Conservation (phyloP, 257 asterid genomes). For the Orobanche coerulescens region DNA sequence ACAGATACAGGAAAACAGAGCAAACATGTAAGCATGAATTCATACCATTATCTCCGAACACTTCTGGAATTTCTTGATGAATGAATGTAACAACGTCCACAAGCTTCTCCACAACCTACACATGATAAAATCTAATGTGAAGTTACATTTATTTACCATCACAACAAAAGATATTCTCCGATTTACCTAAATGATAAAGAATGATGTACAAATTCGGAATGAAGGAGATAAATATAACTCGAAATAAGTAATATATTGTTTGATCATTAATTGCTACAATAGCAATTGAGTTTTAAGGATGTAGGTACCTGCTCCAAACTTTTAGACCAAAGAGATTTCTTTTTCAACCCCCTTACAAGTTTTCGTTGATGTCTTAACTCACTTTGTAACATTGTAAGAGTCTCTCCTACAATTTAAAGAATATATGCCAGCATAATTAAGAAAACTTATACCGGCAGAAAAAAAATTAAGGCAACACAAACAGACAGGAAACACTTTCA, state of each 20-base stretch:
- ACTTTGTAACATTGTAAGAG: slow-evolving; percentile 63
- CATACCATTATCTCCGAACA: slow-evolving; percentile 73
- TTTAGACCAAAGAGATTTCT: slow-evolving; percentile 97
- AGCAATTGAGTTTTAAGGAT: slow-evolving; percentile 14
- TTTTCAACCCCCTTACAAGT: slow-evolving; percentile 75
- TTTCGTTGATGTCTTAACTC: slow-evolving; percentile 93
- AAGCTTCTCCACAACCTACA: slow-evolving; percentile 91
- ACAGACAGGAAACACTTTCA: not conserved
- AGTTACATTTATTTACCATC: slow-evolving; percentile 1
- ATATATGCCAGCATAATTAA: slow-evolving; percentile 6
- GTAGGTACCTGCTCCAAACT: slow-evolving; percentile 95
- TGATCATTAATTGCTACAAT: not conserved
- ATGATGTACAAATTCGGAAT: not conserved
- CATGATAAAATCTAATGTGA: slow-evolving; percentile 16
- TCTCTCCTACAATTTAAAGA: slow-evolving; percentile 55
- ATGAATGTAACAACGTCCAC: slow-evolving; percentile 84
- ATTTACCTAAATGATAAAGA: not conserved
- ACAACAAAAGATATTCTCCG: not conserved
- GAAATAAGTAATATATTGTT: not conserved
- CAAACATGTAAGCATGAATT: not conserved
- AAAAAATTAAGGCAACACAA: not conserved
- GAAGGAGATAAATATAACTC: not conserved
- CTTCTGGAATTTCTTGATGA: slow-evolving; percentile 74
- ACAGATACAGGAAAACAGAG: not conserved
- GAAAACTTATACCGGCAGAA: not conserved